These are phyloP conservation scores for Boletus vermiculosoides DNA, from an alignment of 768 basidiomycete genomes.

Conservation along the genomic window DNA sequence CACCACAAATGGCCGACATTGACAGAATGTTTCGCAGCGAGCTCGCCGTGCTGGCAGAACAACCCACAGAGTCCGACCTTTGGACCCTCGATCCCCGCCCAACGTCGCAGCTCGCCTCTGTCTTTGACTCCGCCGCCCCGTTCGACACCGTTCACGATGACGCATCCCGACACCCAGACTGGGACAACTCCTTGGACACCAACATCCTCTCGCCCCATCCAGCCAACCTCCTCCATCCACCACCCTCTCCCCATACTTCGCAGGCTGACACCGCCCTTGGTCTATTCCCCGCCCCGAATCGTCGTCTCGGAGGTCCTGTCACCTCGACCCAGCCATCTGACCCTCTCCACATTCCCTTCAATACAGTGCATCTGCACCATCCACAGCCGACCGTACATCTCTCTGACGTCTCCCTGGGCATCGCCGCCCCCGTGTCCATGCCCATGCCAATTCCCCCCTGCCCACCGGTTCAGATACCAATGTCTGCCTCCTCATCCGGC, in stretches of 20 bases:
- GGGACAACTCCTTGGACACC: not conserved
- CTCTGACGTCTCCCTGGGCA: conserved; percentile 19
- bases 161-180: not conserved
- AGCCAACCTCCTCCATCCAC: not conserved
- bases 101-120: not conserved
- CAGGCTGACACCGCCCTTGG: not conserved
- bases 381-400: conserved; percentile 24
- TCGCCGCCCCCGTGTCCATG: not conserved
- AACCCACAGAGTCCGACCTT: not conserved
- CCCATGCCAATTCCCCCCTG: not conserved
- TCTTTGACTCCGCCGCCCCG: not conserved
- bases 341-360: not conserved
- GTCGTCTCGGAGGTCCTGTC: conserved; percentile 3
- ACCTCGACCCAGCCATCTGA: not conserved
- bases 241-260: not conserved
- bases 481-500: not conserved
- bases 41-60: conserved; percentile 14
- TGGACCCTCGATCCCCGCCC: conserved; percentile 7
- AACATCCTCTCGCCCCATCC: not conserved
- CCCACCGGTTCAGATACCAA: conserved; percentile 5
- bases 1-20: conserved; percentile 21
- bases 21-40: conserved; percentile 26
- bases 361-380: not conserved
- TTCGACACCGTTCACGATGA: not conserved
- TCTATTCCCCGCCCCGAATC: conserved; percentile 11